Conservation (phyloP, 2,329 filamentous ascomycete genomes). For the Aspergillus terreus region DNA sequence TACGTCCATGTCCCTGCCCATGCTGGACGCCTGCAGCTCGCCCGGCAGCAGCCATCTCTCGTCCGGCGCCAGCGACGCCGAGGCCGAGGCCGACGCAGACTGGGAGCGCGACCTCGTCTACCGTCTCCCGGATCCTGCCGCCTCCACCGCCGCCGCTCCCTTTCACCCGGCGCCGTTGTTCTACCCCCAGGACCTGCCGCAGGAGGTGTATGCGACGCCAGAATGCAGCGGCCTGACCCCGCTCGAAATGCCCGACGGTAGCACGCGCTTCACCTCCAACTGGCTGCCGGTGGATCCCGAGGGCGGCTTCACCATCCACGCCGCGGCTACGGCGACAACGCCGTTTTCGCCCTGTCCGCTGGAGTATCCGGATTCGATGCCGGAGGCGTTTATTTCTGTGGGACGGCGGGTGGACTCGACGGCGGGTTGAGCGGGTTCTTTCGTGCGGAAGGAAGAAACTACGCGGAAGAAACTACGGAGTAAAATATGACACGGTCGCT, state of each 20-base stretch:
- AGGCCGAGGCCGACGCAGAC: slow-evolving; percentile 13
- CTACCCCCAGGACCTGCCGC: neutral
- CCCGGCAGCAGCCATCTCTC: slow-evolving; percentile 18
- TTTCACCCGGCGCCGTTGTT: neutral
- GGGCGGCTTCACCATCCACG: slow-evolving; percentile 26
- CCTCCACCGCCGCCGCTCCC: neutral
- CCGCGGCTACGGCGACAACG: neutral
- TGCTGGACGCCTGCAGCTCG: slow-evolving; percentile 20
- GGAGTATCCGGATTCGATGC: neutral
- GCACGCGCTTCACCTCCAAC: slow-evolving; percentile 27
- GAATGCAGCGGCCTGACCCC: slow-evolving; percentile 17
- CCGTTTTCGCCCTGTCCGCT: neutral
- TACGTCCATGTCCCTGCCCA: neutral
- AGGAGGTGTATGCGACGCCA: neutral
- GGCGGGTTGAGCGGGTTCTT: no score
- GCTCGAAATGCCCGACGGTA: slow-evolving; percentile 32
- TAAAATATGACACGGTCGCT: no score
- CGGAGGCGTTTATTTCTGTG: slow-evolving; percentile 13
- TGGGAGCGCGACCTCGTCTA: slow-evolving; percentile 14
- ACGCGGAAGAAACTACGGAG: no score
- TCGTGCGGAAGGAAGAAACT: neutral
- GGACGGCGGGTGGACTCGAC: neutral
- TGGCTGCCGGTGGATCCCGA: slow-evolving; percentile 30
- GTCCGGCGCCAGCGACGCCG: slow-evolving; percentile 16
- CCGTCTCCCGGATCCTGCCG: neutral